Evolutionary conservation across 2,329 filamentous ascomycete species (phyloP).

Genomic region (Cladosporium sp.): DNA sequence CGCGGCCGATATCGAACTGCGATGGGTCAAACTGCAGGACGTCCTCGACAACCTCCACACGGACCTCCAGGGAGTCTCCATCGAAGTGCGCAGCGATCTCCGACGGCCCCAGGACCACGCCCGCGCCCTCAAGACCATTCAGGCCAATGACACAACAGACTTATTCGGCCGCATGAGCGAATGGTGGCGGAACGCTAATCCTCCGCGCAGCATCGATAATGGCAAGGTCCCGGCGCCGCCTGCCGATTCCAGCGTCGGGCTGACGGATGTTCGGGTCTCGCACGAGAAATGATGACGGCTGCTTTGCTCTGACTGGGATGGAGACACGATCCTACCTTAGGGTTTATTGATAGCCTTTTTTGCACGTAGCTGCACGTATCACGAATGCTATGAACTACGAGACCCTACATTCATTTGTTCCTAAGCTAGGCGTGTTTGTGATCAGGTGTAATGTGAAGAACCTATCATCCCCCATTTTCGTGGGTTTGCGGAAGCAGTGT

Average conservation of each 20-base stretch:
- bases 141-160: background rate
- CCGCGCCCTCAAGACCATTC: conserved; percentile 1
- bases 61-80: background rate
- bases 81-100: conserved; percentile 5
- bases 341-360: too few relatives aligned
- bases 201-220: background rate
- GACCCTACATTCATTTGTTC: too few relatives aligned
- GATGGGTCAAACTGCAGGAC: conserved; percentile 16
- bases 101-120: conserved; percentile 5
- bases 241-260: background rate
- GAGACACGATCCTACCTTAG: too few relatives aligned
- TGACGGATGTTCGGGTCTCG: conserved; percentile 2
- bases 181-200: conserved; percentile 5
- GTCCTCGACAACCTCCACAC: conserved; percentile 13
- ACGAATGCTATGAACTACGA: too few relatives aligned
- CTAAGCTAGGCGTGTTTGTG: too few relatives aligned
- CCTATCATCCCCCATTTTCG: too few relatives aligned
- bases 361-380: too few relatives aligned
- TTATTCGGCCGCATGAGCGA: conserved; percentile 7
- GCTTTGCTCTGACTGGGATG: background rate
- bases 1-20: conserved; percentile 8
- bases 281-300: conserved; percentile 1
- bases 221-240: background rate
- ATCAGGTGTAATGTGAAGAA: too few relatives aligned
- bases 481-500: too few relatives aligned